These are phyloP conservation scores for Boletellus sp. DNA, from an alignment of 1,284 basidiomycete genomes.

Conservation along the genomic window DNA sequence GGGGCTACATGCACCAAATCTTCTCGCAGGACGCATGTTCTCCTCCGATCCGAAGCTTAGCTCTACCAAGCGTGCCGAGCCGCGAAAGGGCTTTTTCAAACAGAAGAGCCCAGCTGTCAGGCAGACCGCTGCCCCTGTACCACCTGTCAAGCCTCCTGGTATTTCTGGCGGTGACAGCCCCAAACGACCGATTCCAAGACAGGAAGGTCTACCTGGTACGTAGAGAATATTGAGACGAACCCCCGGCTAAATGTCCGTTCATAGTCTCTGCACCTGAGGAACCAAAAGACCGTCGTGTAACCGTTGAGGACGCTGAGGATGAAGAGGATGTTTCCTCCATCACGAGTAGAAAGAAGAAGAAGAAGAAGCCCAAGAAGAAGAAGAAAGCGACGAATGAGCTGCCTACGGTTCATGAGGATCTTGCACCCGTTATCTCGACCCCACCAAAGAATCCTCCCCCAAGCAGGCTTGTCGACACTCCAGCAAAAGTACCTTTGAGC, in stretches of 20 bases:
- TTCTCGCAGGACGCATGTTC: conserved; percentile 62
- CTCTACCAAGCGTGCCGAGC: conserved; percentile 35
- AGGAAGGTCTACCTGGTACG: conserved; percentile 17
- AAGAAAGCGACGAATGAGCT: conserved; percentile 44
- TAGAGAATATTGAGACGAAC: not conserved
- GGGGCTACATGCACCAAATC: conserved; percentile 1
- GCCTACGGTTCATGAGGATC: conserved; percentile 21
- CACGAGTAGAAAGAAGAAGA: conserved; percentile 54
- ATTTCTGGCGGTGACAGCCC: conserved; percentile 7
- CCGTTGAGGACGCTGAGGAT: conserved; percentile 66
- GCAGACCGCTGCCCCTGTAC: conserved; percentile 3
- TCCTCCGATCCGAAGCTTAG: conserved; percentile 57
- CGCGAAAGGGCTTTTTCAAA: conserved; percentile 21
- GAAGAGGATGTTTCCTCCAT: conserved; percentile 41
- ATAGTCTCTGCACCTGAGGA: conserved; percentile 16
- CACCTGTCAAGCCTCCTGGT: conserved; percentile 7
- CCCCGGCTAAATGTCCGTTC: not conserved
- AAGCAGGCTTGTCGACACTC: conserved; percentile 14
- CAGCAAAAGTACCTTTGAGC: conserved; percentile 11
- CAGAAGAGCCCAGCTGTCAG: conserved; percentile 12
- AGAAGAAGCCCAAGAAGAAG: conserved; percentile 70
- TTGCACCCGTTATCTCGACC: conserved; percentile 15
- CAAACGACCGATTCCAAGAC: conserved; percentile 7
- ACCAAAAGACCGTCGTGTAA: conserved; percentile 43
- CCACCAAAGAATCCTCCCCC: conserved; percentile 20